Evolutionary conservation across 441 rosid species (phyloP).

Genomic region (Erysimum pusillum): DNA sequence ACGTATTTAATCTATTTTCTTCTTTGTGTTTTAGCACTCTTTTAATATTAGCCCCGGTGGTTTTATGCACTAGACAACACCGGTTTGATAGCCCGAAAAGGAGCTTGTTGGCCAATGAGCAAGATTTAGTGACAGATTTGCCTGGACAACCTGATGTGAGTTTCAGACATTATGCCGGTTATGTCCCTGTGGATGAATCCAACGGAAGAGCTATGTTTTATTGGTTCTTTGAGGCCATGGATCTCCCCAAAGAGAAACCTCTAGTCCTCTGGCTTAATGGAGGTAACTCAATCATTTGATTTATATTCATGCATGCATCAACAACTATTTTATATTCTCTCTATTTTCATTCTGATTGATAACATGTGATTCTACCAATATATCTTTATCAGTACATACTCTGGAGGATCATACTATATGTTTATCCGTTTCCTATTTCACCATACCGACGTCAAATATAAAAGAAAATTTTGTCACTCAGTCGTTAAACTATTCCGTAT

Average conservation of each 20-base stretch:
- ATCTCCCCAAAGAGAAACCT: constrained; percentile 72
- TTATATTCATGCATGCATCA: constrained; percentile 24
- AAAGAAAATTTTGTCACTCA: neutral
- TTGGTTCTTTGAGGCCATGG: constrained; percentile 88
- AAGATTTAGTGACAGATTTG: constrained; percentile 69
- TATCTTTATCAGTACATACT: neutral
- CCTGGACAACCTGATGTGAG: constrained; percentile 78
- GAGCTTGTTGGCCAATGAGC: constrained; percentile 41
- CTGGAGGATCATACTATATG: neutral
- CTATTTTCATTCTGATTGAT: constrained; percentile 7
- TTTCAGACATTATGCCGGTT: constrained; percentile 84
- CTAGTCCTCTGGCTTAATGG: constrained; percentile 97
- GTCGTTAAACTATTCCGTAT: constrained; percentile 13
- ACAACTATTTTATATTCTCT: constrained; percentile 8
- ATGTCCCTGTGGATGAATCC: constrained; percentile 68
- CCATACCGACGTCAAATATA: constrained; percentile 16
- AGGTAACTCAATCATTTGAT: constrained; percentile 55
- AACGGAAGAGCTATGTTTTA: constrained; percentile 85
- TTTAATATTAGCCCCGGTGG: constrained; percentile 40
- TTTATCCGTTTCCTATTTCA: neutral
- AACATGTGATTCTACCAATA: neutral
- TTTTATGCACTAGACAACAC: constrained; percentile 48
- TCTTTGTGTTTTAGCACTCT: constrained; percentile 32
- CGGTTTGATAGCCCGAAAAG: constrained; percentile 32
- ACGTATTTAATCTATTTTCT: constrained; percentile 3